Evolutionary conservation across 2,329 filamentous ascomycete species (phyloP), one percentile per base, ranked within the genome.

Genomic region (Calonectria honghensis): DNA sequence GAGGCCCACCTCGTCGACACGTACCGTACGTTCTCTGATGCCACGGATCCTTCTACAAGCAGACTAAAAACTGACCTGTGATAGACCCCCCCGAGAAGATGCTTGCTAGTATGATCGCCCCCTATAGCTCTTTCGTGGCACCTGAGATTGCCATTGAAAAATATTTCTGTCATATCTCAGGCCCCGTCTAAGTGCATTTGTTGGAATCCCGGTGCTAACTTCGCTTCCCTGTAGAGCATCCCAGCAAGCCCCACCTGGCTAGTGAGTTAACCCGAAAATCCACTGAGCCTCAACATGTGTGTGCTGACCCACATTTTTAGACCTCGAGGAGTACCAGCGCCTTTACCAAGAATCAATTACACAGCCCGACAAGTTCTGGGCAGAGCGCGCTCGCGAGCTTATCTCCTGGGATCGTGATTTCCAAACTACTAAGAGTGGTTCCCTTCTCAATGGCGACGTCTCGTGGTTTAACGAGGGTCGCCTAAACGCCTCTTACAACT

Each of bases 401-500:
- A 91, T 99, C 80, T 93, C 94, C 66, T 99, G 97, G 94, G 93
- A 95, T 79, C 91, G 91, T 79, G 96, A 98, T 84, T 99, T 99
- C 87, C 88, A 98, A 85, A 98, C 96, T 16, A 96, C 97, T 68
- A 92, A 92, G 85, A 91, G 90, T 74, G 97, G 97, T 75, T 93
- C 92, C 37, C 91, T 99, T 72, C 85, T 85, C 68, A 89, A 94
- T 76, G 97, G 97, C 80, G 96, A 99, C 88, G 93, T 91, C 83
- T 94, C 96, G 77, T 99, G 97, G 96, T 99, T 98, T 84, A 87
- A 96, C 75, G 97, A 98, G 88, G 97, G 97, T 79, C 92, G 93
- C 81, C 90, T 99, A 83, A 99, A 99, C 83, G 97, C 97, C 77
- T 97, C 95, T 35, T 98, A 96, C 92, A 99, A 99, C 89, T 98